phyloP scores from a whole-genome alignment of 164 flowering plant species.

The Stephania cephalantha region DNA sequence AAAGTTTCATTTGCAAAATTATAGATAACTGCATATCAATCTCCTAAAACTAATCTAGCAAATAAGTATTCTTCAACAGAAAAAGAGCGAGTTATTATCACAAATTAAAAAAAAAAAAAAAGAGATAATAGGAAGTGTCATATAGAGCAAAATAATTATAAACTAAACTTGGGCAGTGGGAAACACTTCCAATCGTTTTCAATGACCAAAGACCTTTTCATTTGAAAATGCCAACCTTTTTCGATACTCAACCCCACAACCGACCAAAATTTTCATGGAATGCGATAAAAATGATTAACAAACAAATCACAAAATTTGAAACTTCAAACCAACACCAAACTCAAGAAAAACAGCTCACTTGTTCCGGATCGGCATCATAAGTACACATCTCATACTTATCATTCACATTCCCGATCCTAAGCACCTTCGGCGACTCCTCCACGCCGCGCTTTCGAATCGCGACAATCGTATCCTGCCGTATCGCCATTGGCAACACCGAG shows the following conservation, averaged over 20 bases:
- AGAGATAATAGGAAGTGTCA: too few relatives aligned
- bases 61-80: not conserved
- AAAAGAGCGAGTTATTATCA: not conserved
- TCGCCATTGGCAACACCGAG: slow-evolving; percentile 98
- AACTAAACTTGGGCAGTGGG: too few relatives aligned
- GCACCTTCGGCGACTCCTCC: slow-evolving; percentile 36
- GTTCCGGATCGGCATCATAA: slow-evolving; percentile 81
- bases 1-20: too few relatives aligned
- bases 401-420: slow-evolving; percentile 70
- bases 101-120: too few relatives aligned
- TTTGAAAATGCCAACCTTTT: too few relatives aligned
- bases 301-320: not conserved
- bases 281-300: too few relatives aligned
- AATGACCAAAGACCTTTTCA: too few relatives aligned
- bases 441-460: slow-evolving; percentile 59
- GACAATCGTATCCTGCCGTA: slow-evolving; percentile 78
- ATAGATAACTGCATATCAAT: slow-evolving; percentile 54
- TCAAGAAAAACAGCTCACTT: slow-evolving; percentile 29
- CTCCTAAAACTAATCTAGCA: slow-evolving; percentile 43
- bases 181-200: too few relatives aligned
- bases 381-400: slow-evolving; percentile 66
- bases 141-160: too few relatives aligned
- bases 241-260: too few relatives aligned
- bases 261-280: too few relatives aligned
- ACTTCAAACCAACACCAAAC: not conserved